These are phyloP conservation scores for Recurvomyces mirabilis DNA, from an alignment of 495 filamentous ascomycete genomes.

Conservation along the genomic window DNA sequence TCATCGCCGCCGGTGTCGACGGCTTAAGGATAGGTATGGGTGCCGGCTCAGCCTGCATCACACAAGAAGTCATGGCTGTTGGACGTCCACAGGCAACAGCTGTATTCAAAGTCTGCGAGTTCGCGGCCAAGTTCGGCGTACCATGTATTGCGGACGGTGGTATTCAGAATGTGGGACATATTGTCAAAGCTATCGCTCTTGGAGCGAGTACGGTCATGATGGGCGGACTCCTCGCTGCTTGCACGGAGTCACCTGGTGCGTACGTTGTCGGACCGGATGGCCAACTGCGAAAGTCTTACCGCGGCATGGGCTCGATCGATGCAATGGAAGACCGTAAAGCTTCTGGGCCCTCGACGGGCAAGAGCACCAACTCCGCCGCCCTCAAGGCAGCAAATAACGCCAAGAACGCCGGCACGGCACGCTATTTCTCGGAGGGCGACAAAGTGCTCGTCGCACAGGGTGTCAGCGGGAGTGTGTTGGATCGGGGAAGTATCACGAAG, in stretches of 20 bases:
- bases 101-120: slow-evolving; percentile 76
- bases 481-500: slow-evolving; percentile 73
- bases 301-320: slow-evolving; percentile 96
- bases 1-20: slow-evolving; percentile 92
- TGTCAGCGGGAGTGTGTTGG: slow-evolving; percentile 65
- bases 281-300: slow-evolving; percentile 96
- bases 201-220: slow-evolving; percentile 98
- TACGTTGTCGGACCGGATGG: slow-evolving; percentile 93
- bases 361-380: slow-evolving; percentile 45
- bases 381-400: slow-evolving; percentile 45
- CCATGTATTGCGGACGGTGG: slow-evolving; percentile 97
- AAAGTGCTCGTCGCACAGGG: slow-evolving; percentile 91
- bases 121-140: slow-evolving; percentile 87
- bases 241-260: slow-evolving; percentile 91
- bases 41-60: slow-evolving; percentile 95
- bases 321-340: slow-evolving; percentile 99
- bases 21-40: slow-evolving; percentile 99
- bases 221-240: slow-evolving; percentile 93
- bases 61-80: slow-evolving; percentile 98
- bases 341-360: no score
- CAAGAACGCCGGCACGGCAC: slow-evolving; percentile 89
- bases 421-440: slow-evolving; percentile 97
- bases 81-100: slow-evolving; percentile 88
- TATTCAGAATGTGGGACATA: slow-evolving; percentile 96
- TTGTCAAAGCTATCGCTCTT: slow-evolving; percentile 92